These are phyloP conservation scores for Crucibulum laeve DNA, from an alignment of 768 basidiomycete genomes.

Conservation along the genomic window DNA sequence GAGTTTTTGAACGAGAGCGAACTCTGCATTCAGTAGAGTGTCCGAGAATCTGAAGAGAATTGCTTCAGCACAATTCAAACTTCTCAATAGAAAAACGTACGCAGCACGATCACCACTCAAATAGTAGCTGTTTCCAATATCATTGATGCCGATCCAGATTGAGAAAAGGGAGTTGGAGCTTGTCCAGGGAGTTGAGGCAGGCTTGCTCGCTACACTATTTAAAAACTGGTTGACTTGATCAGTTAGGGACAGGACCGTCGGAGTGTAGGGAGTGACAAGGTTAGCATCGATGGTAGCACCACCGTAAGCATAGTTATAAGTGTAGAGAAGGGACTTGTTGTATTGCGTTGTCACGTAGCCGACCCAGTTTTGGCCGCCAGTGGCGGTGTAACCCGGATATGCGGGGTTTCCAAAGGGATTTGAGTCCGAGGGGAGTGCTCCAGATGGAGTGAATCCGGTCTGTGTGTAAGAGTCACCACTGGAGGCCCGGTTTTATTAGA, in stretches of 20 bases:
- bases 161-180: conserved; percentile 55
- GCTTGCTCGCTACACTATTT: conserved; percentile 38
- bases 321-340: conserved; percentile 51
- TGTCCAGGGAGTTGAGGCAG: conserved; percentile 50
- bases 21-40: conserved; percentile 42
- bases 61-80: background rate
- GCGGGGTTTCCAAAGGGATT: conserved; percentile 53
- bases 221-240: conserved; percentile 65
- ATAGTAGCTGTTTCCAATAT: conserved; percentile 55
- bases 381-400: conserved; percentile 50
- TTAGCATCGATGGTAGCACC: conserved; percentile 60
- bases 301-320: conserved; percentile 65
- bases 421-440: conserved; percentile 34
- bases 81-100: conserved; percentile 24
- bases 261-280: conserved; percentile 48
- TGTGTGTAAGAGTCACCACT: conserved; percentile 61
- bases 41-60: conserved; percentile 32
- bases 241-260: conserved; percentile 48
- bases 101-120: conserved; percentile 40
- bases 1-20: conserved; percentile 43
- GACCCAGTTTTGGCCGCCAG: conserved; percentile 58
- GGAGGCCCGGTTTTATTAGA: background rate
- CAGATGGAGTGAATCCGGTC: conserved; percentile 41
- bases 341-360: conserved; percentile 46
- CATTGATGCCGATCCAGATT: conserved; percentile 73